phyloP scores from a whole-genome alignment of 768 basidiomycete genomes.

The Suillus spraguei region DNA sequence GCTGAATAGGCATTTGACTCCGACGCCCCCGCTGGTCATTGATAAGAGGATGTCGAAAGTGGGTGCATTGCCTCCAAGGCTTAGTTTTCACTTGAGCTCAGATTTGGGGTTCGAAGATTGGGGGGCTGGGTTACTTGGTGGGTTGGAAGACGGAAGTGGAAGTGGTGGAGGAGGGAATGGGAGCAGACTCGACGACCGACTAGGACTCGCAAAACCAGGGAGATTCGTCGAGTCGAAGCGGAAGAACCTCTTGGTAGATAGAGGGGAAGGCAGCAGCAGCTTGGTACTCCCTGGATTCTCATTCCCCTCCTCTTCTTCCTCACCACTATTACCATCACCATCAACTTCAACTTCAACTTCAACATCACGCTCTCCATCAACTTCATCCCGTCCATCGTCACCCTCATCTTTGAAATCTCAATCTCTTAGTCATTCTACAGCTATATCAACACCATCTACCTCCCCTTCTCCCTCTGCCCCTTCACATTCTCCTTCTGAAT shows the following conservation, averaged over 20 bases:
- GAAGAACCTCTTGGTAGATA: conserved; percentile 13
- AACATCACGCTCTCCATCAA: conserved; percentile 19
- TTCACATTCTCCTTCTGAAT: conserved; percentile 11
- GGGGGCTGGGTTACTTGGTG: conserved; percentile 57
- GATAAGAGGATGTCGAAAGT: conserved; percentile 22
- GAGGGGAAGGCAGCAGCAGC: conserved; percentile 7
- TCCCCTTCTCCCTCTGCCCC: conserved; percentile 11
- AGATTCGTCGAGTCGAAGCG: not conserved
- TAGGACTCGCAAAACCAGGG: not conserved
- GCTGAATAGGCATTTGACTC: conserved; percentile 15
- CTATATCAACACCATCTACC: conserved; percentile 8
- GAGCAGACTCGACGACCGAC: not conserved
- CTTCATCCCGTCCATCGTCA: conserved; percentile 22
- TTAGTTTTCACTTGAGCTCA: conserved; percentile 49
- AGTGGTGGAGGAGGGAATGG: not conserved
- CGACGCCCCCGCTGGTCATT: conserved; percentile 36
- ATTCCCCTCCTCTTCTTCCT: not conserved
- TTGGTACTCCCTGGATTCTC: conserved; percentile 1
- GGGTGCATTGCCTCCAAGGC: conserved; percentile 46
- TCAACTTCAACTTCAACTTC: not conserved
- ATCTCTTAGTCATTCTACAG: conserved; percentile 1
- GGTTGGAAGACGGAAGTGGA: conserved; percentile 41
- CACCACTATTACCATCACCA: not conserved
- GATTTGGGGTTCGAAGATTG: conserved; percentile 52
- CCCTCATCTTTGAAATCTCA: conserved; percentile 11